Conservation (phyloP, 2,329 filamentous ascomycete genomes). For the Gaeumannomyces tritici region DNA sequence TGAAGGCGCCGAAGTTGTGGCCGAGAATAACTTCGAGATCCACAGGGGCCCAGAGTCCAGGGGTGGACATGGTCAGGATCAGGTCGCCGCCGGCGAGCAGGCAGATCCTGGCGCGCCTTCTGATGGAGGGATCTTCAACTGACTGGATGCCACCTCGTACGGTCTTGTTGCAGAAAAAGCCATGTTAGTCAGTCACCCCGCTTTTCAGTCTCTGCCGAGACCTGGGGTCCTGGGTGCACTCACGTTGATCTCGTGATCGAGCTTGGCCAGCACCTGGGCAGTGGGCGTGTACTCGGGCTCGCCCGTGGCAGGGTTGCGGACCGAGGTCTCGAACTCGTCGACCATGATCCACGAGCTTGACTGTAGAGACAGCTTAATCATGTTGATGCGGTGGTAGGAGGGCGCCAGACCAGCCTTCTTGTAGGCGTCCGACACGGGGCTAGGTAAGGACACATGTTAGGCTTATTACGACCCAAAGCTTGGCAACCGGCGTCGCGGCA, state of each 20-base stretch:
- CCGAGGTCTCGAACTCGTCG: slow-evolving; percentile 74
- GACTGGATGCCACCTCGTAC: slow-evolving; percentile 65
- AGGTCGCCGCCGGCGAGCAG: slow-evolving; percentile 70
- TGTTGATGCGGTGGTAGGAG: slow-evolving; percentile 64
- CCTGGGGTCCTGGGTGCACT: neutral
- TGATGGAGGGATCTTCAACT: slow-evolving; percentile 48
- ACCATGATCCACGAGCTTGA: slow-evolving; percentile 77
- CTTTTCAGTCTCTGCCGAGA: no score
- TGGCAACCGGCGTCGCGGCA: neutral
- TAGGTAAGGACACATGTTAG: slow-evolving; percentile 1
- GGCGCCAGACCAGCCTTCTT: slow-evolving; percentile 73
- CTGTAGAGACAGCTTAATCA: slow-evolving; percentile 76
- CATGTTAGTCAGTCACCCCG: no score
- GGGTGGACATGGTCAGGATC: slow-evolving; percentile 63
- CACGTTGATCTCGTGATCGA: slow-evolving; percentile 80
- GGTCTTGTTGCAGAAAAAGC: neutral
- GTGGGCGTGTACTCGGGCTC: slow-evolving; percentile 79
- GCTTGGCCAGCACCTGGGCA: slow-evolving; percentile 82
- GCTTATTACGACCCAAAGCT: neutral
- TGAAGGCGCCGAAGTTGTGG: slow-evolving; percentile 66
- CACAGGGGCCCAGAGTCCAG: slow-evolving; percentile 70
- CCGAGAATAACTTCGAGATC: slow-evolving; percentile 85
- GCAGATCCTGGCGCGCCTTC: slow-evolving; percentile 61
- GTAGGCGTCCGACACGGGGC: slow-evolving; percentile 43
- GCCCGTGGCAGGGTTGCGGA: slow-evolving; percentile 26